Evolutionary conservation across 2,329 filamentous ascomycete species (phyloP).

Genomic region (Blastomyces gilchristii): DNA sequence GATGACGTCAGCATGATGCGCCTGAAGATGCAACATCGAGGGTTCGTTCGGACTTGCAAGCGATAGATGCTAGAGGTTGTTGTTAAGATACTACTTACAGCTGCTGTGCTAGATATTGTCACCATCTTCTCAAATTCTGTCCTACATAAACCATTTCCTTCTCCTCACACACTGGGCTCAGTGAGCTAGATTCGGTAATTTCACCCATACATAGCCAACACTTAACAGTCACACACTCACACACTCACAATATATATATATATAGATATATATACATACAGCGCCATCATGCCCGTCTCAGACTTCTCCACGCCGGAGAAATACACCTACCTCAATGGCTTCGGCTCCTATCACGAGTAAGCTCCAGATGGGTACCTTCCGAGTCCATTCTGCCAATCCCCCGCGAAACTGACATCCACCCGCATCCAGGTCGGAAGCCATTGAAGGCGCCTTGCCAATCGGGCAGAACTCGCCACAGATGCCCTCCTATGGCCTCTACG

Average conservation of each 20-base stretch:
- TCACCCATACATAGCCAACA: too few relatives aligned
- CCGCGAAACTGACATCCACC: constrained; percentile 13
- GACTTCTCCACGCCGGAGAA: constrained; percentile 54
- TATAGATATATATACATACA: not conserved
- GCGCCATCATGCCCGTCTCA: constrained; percentile 49
- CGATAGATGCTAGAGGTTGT: too few relatives aligned
- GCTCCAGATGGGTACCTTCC: constrained; percentile 22
- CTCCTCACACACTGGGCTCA: too few relatives aligned
- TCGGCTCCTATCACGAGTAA: constrained; percentile 67
- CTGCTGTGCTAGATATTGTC: too few relatives aligned
- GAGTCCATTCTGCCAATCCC: not conserved
- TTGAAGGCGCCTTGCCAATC: constrained; percentile 62
- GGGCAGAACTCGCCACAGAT: constrained; percentile 77
- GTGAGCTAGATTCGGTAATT: too few relatives aligned
- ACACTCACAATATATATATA: too few relatives aligned
- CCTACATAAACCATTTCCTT: too few relatives aligned
- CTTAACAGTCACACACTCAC: not conserved
- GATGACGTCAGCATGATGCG: too few relatives aligned
- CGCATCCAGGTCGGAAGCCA: constrained; percentile 56
- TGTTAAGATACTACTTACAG: too few relatives aligned
- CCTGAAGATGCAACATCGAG: too few relatives aligned
- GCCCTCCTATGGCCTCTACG: constrained; percentile 65
- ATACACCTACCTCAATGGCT: constrained; percentile 71
- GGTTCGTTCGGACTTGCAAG: too few relatives aligned
- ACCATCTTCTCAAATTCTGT: too few relatives aligned